A percentile compares a stretch with the other conserved stretches of the same genome.
Evolutionary conservation across 129 eudicot species (phyloP).

Genomic region (Oenanthe sinensis): DNA sequence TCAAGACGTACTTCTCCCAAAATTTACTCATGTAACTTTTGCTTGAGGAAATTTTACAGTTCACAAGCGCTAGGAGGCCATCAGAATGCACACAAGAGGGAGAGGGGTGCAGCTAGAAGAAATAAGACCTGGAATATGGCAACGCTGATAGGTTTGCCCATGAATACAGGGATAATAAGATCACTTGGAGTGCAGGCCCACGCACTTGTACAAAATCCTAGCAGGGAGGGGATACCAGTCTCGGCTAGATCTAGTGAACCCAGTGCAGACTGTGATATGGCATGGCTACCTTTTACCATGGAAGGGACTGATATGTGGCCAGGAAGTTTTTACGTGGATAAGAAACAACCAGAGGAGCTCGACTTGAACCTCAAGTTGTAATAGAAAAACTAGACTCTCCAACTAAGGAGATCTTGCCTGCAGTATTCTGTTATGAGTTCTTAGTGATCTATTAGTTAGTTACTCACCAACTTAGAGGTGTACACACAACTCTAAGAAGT

Average conservation of each 20-base stretch:
- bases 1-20: slow-evolving; percentile 32
- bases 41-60: slow-evolving; percentile 39
- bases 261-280: slow-evolving; percentile 20
- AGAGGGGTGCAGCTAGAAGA: slow-evolving; percentile 55
- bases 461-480: slow-evolving; percentile 6
- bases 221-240: slow-evolving; percentile 19
- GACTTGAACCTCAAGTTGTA: slow-evolving; percentile 64
- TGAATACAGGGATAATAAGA: slow-evolving; percentile 16
- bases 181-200: slow-evolving; percentile 61
- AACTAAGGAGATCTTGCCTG: not conserved
- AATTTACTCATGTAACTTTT: slow-evolving; percentile 37
- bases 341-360: slow-evolving; percentile 29
- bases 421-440: not conserved
- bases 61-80: slow-evolving; percentile 50
- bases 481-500: not conserved
- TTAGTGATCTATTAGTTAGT: not conserved
- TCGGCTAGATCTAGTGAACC: slow-evolving; percentile 28
- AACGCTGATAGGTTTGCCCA: slow-evolving; percentile 27
- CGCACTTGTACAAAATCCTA: slow-evolving; percentile 46
- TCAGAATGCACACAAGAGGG: slow-evolving; percentile 51
- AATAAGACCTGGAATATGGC: slow-evolving; percentile 38
- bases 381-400: not conserved
- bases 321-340: slow-evolving; percentile 56
- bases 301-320: slow-evolving; percentile 51
- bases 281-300: slow-evolving; percentile 24